Evolutionary conservation across 108 stramenopile species (phyloP).

Genomic region (Schizochytrium sp.): DNA sequence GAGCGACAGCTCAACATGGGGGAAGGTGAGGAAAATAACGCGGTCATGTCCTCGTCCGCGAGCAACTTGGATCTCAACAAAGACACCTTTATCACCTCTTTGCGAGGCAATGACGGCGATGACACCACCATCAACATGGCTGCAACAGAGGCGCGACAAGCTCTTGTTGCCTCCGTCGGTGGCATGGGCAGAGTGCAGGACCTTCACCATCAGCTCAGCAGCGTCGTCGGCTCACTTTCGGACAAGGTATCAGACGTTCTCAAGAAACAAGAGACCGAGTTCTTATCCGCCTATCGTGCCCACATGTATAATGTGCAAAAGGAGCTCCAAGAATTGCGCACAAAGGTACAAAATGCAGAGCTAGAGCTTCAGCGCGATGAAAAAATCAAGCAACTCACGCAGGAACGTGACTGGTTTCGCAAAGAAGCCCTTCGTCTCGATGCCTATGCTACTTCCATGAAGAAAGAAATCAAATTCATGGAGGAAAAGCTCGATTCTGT

Average conservation of each 20-base stretch:
- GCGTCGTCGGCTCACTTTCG: conserved; percentile 36
- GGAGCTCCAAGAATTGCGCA: conserved; percentile 38
- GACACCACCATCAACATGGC: background rate
- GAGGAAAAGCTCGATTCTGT: conserved; percentile 36
- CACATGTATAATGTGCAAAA: conserved; percentile 56
- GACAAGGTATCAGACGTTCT: conserved; percentile 29
- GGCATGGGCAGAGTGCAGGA: conserved; percentile 41
- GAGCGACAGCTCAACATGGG: background rate
- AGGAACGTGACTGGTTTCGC: conserved; percentile 53
- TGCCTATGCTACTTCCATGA: conserved; percentile 35
- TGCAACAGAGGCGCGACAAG: background rate
- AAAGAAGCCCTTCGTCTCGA: conserved; percentile 45
- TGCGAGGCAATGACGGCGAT: background rate
- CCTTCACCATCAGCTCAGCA: conserved; percentile 34
- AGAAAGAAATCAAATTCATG: conserved; percentile 36
- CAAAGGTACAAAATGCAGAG: conserved; percentile 36
- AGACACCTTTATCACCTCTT: conserved; percentile 7
- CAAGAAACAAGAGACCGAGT: conserved; percentile 45
- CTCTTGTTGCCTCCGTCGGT: background rate
- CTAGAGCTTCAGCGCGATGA: conserved; percentile 33
- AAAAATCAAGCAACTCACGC: conserved; percentile 30
- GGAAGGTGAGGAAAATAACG: background rate
- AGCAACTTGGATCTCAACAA: background rate
- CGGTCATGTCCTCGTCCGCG: background rate
- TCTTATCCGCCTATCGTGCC: conserved; percentile 46